Base-by-base conservation (phyloP, 2,329 filamentous ascomycete species). In the Colletotrichum somersetense region DNA sequence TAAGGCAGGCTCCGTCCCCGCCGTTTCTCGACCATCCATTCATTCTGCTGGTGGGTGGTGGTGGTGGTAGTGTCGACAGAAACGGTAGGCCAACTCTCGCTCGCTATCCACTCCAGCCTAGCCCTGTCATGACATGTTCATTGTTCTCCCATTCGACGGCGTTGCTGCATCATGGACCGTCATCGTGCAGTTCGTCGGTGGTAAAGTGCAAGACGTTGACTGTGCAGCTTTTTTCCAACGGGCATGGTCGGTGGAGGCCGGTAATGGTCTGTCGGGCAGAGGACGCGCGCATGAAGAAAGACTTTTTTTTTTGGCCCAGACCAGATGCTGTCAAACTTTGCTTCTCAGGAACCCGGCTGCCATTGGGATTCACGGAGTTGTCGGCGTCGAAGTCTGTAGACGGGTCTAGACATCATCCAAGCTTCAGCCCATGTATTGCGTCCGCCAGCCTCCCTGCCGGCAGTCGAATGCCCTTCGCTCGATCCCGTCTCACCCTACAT, bases 151-250 rank as follows among this genome's bases (percentile, higher is more conserved):
- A 50, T 44, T 53, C 33, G 23, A 69, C 44, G 53, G 67, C 67
- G 59, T 53, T 55, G 52, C 56, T 48, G 50, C 62, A 70, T 70
- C 67, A 70, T 66, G 38, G 5, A 23, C 53, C 67, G 67, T 70
- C 67, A 70, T 66, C 40, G 62, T 70, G 67, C 67, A 68, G 55
- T 66, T 18, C 52, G 33, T 46, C 35, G 62, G 62, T 64, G 23
- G 26, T 38, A 38, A 40, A 55, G 55, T 59, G 53, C 50, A 57
- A 55, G 16, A 40, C 44, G 64, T 50, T 10, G 23, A 18, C 35
- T 38, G 53, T 44, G 26, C 33, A 11, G 12, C 46, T 35, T 53
- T 57, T 40, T 33, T 5, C 30, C 35, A 35, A 40, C 35, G 35
- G 35, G 12, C 3, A 5, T 62, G 30, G 14, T 26, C 12, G 26